A percentile compares a stretch with the other conserved stretches of the same genome.
Evolutionary conservation across 2,329 filamentous ascomycete species (phyloP).

Genomic region (Colletotrichum kahawae): DNA sequence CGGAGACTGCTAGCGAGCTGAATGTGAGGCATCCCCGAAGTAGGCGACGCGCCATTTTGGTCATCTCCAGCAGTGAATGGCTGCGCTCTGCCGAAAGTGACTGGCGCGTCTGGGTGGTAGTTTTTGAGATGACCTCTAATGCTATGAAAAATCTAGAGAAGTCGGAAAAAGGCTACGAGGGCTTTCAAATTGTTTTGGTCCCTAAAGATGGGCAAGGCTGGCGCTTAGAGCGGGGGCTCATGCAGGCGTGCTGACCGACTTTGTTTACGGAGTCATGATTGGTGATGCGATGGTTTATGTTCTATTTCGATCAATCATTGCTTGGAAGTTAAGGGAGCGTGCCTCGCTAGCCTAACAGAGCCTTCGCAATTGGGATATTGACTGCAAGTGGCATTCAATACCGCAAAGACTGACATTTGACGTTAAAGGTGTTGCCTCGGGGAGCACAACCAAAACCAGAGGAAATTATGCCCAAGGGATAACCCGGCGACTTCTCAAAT

Average conservation of each 20-base stretch:
- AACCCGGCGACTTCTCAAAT: fast-evolving
- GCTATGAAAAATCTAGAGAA: not conserved
- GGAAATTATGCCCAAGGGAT: fast-evolving
- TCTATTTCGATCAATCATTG: not conserved
- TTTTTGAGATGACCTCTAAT: not conserved
- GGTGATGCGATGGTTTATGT: not conserved
- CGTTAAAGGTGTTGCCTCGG: not conserved
- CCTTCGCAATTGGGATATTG: not conserved
- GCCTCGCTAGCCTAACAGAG: not conserved
- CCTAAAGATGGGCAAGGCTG: not conserved
- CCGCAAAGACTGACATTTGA: not conserved
- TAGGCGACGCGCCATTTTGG: not conserved
- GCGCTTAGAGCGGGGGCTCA: not conserved
- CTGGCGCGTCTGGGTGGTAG: not conserved
- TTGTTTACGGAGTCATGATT: not conserved
- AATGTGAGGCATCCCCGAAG: not conserved
- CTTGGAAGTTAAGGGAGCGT: not conserved
- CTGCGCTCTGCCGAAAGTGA: not conserved
- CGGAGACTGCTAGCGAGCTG: not conserved
- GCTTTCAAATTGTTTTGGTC: not conserved
- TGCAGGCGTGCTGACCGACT: not conserved
- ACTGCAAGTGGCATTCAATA: not conserved
- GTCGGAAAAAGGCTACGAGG: not conserved
- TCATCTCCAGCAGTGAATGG: not conserved
- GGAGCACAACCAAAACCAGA: not conserved